Percentiles rank a stretch among this genome's conserved stretches.
phyloP scores from a whole-genome alignment of 345 rosid genomes.

The Conringia planisiliqua region DNA sequence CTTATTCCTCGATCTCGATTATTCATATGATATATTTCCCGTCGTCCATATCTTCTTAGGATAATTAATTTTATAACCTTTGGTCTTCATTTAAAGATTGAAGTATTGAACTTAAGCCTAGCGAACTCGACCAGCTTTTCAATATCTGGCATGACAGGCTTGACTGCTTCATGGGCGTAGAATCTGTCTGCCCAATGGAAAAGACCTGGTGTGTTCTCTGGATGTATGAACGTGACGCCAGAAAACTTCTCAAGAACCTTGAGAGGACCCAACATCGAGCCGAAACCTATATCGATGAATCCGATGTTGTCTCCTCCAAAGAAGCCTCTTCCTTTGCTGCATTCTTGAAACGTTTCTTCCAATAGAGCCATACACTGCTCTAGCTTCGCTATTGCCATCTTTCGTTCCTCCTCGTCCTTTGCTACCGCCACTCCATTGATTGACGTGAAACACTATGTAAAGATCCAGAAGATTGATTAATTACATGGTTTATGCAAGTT shows the following conservation, averaged over 20 bases:
- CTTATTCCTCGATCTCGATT: conserved; percentile 1
- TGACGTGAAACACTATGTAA: conserved; percentile 49
- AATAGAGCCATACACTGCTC: conserved; percentile 43
- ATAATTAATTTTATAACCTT: background rate
- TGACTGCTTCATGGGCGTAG: conserved; percentile 57
- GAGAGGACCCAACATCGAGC: conserved; percentile 60
- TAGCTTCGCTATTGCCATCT: conserved; percentile 32
- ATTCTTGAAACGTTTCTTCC: conserved; percentile 53
- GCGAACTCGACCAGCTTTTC: conserved; percentile 49
- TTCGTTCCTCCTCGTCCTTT: conserved; percentile 42
- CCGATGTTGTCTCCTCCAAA: conserved; percentile 78
- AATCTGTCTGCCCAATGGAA: conserved; percentile 57
- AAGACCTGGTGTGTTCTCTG: conserved; percentile 50
- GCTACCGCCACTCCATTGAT: conserved; percentile 37
- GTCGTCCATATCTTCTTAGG: background rate
- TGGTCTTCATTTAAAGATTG: conserved; percentile 21
- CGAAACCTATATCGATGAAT: conserved; percentile 66
- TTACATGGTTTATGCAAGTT: background rate
- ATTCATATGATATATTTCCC: background rate
- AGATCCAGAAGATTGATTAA: background rate
- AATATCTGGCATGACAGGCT: conserved; percentile 64
- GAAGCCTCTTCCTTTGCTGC: conserved; percentile 69
- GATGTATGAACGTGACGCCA: conserved; percentile 42
- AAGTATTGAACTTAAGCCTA: conserved; percentile 28
- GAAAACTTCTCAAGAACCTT: conserved; percentile 41